phyloP scores from a whole-genome alignment of 257 asterid species.

The Anisodus acutangulus region DNA sequence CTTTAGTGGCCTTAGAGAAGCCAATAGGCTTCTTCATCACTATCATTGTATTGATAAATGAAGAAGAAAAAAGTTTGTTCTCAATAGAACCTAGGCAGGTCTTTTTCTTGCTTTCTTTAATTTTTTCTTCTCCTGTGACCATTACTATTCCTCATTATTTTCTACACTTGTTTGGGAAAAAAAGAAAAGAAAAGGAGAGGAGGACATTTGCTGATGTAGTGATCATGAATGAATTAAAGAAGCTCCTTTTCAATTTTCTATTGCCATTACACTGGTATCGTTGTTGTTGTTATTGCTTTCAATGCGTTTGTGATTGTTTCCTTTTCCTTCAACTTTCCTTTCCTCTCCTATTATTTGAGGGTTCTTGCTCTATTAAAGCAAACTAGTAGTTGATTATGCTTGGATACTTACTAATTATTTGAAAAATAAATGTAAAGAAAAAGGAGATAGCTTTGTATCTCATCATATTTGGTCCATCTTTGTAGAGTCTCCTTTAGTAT shows the following conservation, averaged over 20 bases:
- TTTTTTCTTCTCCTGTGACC: background rate
- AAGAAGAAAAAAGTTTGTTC: slow-evolving; percentile 16
- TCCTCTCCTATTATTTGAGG: too few species aligned
- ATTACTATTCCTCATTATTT: too few species aligned
- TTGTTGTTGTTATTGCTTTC: background rate
- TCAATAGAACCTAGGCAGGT: background rate
- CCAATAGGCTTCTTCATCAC: slow-evolving; percentile 81
- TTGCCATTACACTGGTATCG: too few species aligned
- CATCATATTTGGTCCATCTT: slow-evolving; percentile 34
- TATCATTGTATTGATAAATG: slow-evolving; percentile 51
- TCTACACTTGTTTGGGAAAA: too few species aligned
- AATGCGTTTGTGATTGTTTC: background rate
- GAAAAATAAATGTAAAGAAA: background rate
- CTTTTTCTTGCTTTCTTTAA: background rate
- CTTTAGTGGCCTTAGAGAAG: slow-evolving; percentile 90
- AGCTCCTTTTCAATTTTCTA: too few species aligned
- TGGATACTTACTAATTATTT: background rate
- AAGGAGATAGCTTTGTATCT: slow-evolving; percentile 40
- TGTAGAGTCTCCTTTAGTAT: slow-evolving; percentile 29
- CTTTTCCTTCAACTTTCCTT: too few species aligned
- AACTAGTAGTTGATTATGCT: background rate
- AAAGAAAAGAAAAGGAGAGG: too few species aligned
- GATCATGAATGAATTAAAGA: too few species aligned
- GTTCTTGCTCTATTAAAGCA: background rate
- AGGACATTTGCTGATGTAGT: too few species aligned